phyloP scores from a whole-genome alignment of 768 basidiomycete genomes.

The Cystobasidium tubakii region DNA sequence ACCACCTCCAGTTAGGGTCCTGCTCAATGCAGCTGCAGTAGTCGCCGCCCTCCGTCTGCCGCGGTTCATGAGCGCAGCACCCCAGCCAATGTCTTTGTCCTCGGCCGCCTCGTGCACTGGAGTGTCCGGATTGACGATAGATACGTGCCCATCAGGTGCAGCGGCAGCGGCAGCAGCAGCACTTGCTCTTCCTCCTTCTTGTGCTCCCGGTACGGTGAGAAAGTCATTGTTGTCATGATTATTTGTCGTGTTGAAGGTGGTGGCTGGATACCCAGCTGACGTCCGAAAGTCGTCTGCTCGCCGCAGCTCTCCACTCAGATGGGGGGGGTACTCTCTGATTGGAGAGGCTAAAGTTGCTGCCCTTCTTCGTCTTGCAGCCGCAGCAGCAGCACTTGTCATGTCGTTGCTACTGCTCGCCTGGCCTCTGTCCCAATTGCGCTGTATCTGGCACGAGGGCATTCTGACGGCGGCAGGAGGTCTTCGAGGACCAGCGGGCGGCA shows the following conservation, averaged over 20 bases:
- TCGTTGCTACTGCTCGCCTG: neutral
- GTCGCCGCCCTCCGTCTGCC: conserved; percentile 9
- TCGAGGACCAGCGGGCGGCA: neutral
- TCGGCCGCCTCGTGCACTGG: neutral
- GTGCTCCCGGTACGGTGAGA: neutral
- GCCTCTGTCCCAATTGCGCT: conserved; percentile 3
- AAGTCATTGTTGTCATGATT: conserved; percentile 4
- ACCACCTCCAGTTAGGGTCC: conserved; percentile 4
- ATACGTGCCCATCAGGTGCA: neutral
- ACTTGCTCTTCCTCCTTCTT: neutral
- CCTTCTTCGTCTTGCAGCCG: neutral
- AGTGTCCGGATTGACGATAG: neutral
- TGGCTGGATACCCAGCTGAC: neutral
- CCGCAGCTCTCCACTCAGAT: neutral
- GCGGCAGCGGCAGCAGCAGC: neutral
- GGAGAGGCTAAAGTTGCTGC: neutral
- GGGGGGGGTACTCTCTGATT: neutral
- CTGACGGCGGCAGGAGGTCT: neutral
- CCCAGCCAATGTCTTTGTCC: neutral
- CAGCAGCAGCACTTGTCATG: neutral
- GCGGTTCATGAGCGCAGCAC: neutral
- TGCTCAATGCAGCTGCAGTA: neutral
- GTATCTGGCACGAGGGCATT: neutral
- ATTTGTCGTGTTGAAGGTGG: neutral
- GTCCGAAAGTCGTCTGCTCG: neutral